These are phyloP conservation scores for Ophiosphaerella narmari DNA, from an alignment of 2,329 filamentous ascomycete genomes.

Conservation along the genomic window DNA sequence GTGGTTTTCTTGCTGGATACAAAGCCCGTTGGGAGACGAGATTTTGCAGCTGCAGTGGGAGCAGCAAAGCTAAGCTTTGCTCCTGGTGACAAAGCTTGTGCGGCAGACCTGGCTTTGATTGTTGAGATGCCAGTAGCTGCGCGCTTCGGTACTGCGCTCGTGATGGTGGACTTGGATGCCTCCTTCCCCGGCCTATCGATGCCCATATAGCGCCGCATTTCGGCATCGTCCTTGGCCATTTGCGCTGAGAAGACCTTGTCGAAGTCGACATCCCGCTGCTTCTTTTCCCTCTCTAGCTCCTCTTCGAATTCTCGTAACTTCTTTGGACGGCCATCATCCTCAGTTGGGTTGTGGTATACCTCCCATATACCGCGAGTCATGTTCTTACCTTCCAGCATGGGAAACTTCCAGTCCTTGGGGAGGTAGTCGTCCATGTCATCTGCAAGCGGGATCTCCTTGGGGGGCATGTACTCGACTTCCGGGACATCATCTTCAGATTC, in stretches of 20 bases:
- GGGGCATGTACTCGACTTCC: conserved; percentile 90
- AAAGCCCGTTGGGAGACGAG: conserved; percentile 41
- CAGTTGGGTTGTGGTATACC: conserved; percentile 61
- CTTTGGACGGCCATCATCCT: conserved; percentile 68
- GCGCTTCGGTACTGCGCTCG: conserved; percentile 17
- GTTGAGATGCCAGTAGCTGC: conserved; percentile 52
- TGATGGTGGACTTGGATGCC: conserved; percentile 22
- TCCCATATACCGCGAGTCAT: conserved; percentile 57
- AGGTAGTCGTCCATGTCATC: conserved; percentile 71
- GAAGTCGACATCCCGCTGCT: conserved; percentile 69
- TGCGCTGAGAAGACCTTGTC: conserved; percentile 67
- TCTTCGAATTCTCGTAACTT: conserved; percentile 62
- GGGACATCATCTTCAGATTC: conserved; percentile 64
- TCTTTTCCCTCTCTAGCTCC: conserved; percentile 49
- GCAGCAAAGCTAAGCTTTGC: conserved; percentile 46
- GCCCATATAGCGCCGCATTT: conserved; percentile 44
- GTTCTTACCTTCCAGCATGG: conserved; percentile 58
- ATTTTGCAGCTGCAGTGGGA: conserved; percentile 47
- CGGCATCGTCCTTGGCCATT: conserved; percentile 58
- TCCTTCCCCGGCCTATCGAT: conserved; percentile 32
- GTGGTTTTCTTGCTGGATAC: conserved; percentile 49
- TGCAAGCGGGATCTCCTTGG: conserved; percentile 64
- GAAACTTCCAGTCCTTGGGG: conserved; percentile 58
- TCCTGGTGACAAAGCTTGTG: conserved; percentile 46
- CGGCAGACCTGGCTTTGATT: conserved; percentile 57